These are phyloP conservation scores for Penicillium coprophilum DNA, from an alignment of 495 filamentous ascomycete species.

Conservation along the genomic window DNA sequence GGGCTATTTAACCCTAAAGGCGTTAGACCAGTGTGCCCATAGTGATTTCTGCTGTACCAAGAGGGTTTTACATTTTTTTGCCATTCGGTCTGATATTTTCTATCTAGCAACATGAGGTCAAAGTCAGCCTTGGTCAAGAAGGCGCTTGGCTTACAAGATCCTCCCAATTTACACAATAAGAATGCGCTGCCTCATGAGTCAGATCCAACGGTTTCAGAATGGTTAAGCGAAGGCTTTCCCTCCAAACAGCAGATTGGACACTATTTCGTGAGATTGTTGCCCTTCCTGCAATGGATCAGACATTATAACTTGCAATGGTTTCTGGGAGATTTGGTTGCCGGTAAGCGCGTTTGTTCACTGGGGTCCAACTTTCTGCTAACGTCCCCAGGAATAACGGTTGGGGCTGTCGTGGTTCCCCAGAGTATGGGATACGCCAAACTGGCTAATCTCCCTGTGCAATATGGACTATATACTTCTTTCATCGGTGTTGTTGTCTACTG, in stretches of 20 bases:
- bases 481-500: slow-evolving; percentile 94
- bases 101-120: not conserved
- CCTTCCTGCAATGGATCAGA: slow-evolving; percentile 79
- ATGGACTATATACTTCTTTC: slow-evolving; percentile 90
- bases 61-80: not conserved
- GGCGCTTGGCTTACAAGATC: not conserved
- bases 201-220: slow-evolving; percentile 5
- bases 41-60: not conserved
- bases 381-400: slow-evolving; percentile 60
- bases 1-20: not conserved
- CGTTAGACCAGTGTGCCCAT: not conserved
- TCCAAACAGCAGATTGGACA: slow-evolving; percentile 45
- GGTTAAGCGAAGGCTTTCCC: slow-evolving; percentile 38
- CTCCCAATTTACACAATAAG: slow-evolving; percentile 1
- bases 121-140: not conserved
- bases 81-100: not conserved
- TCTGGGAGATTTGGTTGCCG: slow-evolving; percentile 80
- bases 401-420: slow-evolving; percentile 90
- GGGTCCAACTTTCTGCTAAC: not conserved
- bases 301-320: slow-evolving; percentile 87
- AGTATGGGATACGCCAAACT: slow-evolving; percentile 93
- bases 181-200: not conserved
- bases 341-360: slow-evolving; percentile 45
- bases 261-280: slow-evolving; percentile 71
- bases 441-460: slow-evolving; percentile 72